Percentiles rank a stretch among this genome's conserved stretches.
Evolutionary conservation across 768 basidiomycete genomes (phyloP).

Genomic region (Stropharia rugosoannulata): DNA sequence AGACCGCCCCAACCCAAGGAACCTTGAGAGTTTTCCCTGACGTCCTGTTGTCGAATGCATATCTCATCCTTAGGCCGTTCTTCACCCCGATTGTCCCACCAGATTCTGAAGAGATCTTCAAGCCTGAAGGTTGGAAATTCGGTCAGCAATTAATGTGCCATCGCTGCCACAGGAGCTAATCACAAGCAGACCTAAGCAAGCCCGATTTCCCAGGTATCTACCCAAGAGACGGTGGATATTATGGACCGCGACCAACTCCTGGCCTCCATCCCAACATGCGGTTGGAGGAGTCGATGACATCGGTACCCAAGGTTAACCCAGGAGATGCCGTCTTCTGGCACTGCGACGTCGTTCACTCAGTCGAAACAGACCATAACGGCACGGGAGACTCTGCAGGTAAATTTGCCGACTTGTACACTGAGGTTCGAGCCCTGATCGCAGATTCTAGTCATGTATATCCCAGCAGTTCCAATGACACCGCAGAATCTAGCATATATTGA

Average conservation of each 20-base stretch:
- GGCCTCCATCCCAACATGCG: conserved; percentile 65
- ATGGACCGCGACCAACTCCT: conserved; percentile 49
- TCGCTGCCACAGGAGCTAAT: background rate
- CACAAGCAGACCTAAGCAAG: conserved; percentile 38
- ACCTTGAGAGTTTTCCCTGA: conserved; percentile 70
- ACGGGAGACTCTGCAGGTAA: conserved; percentile 54
- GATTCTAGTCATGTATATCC: conserved; percentile 74
- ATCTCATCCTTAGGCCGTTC: conserved; percentile 76
- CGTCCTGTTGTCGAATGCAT: conserved; percentile 65
- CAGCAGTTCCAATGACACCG: conserved; percentile 65
- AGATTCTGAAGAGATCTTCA: conserved; percentile 40
- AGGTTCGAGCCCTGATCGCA: background rate
- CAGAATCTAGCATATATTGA: conserved; percentile 60
- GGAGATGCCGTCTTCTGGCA: conserved; percentile 85
- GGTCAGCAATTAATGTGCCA: conserved; percentile 29
- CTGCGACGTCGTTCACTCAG: conserved; percentile 53
- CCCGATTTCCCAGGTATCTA: conserved; percentile 55
- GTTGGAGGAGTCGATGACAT: conserved; percentile 64
- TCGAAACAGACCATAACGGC: conserved; percentile 54
- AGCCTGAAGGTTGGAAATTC: conserved; percentile 54
- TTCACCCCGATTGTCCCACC: conserved; percentile 50
- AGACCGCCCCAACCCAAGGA: conserved; percentile 69
- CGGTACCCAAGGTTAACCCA: conserved; percentile 67
- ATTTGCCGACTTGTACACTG: background rate
- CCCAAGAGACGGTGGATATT: conserved; percentile 35